Percentiles rank a stretch among this genome's conserved stretches.
Conservation (phyloP, 805 yeast genomes). For the Naumovozyma baii region DNA sequence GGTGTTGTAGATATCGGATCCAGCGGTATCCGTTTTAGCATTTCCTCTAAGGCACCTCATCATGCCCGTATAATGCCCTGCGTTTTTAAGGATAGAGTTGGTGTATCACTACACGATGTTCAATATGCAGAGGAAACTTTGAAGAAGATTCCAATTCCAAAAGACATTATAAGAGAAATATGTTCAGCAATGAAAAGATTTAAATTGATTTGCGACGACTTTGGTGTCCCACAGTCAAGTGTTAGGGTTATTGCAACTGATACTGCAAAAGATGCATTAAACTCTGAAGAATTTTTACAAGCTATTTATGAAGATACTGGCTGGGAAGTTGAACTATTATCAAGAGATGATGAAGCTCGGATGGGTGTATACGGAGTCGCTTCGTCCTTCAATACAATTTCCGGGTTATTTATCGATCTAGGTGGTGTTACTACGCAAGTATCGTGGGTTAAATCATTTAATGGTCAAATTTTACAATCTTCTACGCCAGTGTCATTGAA, state of each 20-base stretch:
- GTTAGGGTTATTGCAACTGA: constrained; percentile 67
- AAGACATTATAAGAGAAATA: constrained; percentile 48
- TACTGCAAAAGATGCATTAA: constrained; percentile 61
- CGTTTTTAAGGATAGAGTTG: constrained; percentile 63
- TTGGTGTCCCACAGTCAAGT: constrained; percentile 55
- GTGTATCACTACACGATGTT: constrained; percentile 58
- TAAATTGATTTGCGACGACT: constrained; percentile 59
- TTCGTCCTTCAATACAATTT: constrained; percentile 54
- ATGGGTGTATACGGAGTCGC: constrained; percentile 68
- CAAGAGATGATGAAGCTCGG: constrained; percentile 56
- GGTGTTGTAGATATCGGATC: constrained; percentile 75
- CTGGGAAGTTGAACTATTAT: constrained; percentile 53
- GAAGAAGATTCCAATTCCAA: constrained; percentile 43
- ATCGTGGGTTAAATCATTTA: constrained; percentile 54
- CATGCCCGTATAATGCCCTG: constrained; percentile 73
- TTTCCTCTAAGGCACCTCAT: constrained; percentile 58
- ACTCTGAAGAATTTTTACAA: constrained; percentile 47
- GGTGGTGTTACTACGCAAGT: constrained; percentile 66
- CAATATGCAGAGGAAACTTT: constrained; percentile 36
- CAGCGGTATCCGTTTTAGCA: constrained; percentile 63
- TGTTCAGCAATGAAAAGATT: constrained; percentile 57
- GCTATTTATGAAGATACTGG: constrained; percentile 49
- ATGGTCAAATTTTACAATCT: constrained; percentile 48
- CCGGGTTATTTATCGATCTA: constrained; percentile 62
- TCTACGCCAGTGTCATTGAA: constrained; percentile 55